These are phyloP conservation scores for Mallotus repandus DNA, from an alignment of 441 rosid genomes.

Conservation along the genomic window DNA sequence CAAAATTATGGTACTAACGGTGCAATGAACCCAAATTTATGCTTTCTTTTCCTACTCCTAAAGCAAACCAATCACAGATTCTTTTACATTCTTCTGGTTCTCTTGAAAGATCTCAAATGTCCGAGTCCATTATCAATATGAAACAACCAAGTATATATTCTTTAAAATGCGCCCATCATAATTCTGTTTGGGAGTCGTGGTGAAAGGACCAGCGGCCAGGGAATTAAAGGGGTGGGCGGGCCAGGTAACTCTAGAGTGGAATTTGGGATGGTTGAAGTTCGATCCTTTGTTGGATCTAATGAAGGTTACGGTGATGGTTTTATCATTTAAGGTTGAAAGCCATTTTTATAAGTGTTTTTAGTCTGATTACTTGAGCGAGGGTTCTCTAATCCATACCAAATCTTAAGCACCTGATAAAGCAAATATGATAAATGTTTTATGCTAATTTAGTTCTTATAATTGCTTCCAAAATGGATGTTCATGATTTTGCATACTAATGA, in stretches of 20 bases:
- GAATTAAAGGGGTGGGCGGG: not conserved
- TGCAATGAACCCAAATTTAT: constrained; percentile 6
- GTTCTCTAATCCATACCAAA: not conserved
- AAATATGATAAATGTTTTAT: not conserved
- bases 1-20: too few relatives aligned
- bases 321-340: too few relatives aligned
- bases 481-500: not conserved
- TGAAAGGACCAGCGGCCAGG: not conserved
- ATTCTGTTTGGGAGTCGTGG: not conserved
- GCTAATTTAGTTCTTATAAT: not conserved
- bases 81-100: not conserved
- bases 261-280: not conserved
- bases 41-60: not conserved
- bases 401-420: not conserved
- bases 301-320: not conserved
- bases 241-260: not conserved
- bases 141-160: not conserved
- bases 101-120: not conserved
- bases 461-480: not conserved
- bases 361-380: not conserved
- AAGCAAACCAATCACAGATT: not conserved
- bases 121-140: not conserved
- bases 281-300: not conserved
- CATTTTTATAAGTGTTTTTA: not conserved
- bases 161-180: not conserved